Base-by-base conservation (phyloP, 257 asterid genomes). In the Lycium barbarum region DNA sequence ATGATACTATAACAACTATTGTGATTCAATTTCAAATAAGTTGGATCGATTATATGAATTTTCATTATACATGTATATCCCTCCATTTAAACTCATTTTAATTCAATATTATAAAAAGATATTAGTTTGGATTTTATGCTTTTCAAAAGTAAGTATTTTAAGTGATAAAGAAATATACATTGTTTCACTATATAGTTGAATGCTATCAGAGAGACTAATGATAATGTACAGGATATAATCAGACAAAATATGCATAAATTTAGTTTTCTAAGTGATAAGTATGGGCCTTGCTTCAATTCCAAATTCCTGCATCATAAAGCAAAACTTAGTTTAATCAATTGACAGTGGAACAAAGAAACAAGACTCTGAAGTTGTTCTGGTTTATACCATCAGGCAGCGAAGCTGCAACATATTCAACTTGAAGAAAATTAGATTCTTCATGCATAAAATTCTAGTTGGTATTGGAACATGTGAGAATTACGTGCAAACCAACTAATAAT, bases 401-500 rank as follows among this genome's bases (percentile, higher is more conserved):
- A 26, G 33, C 33, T 22, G 13, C 12, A 11, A 49, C 43, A 51
- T 1, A 26, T 26, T 74, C 36, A 74, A 74, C 45, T 13, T 43
- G 45, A 51, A 74, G 59, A 45, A 7, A 49, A 51, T 20, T 22
- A 8, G 36, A 13, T 49, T 10, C 45, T 74, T 14, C 6, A 49
- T 22, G 45, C 22, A 51, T 22, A 40, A 40, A 71, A 43, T 17
- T 72, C 45, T 20, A 54, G 13, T 74, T 49, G 20, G 20, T 73
- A 12, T 73, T n/a, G 59, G 4, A 6, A 51, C 81, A 74, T 74
- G 62, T 74, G 62, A 49, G 62, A 7, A 74, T 49, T 74, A 74
- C 81, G 81, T 74, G 81, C 62, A 74, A 49, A 22, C 8, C 22
- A 74, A 49, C 47, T 74, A 13, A 43, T 20, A 71, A 71, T 71